Conservation (phyloP, 2,329 filamentous ascomycete genomes). For the Aspergillus intermedius region DNA sequence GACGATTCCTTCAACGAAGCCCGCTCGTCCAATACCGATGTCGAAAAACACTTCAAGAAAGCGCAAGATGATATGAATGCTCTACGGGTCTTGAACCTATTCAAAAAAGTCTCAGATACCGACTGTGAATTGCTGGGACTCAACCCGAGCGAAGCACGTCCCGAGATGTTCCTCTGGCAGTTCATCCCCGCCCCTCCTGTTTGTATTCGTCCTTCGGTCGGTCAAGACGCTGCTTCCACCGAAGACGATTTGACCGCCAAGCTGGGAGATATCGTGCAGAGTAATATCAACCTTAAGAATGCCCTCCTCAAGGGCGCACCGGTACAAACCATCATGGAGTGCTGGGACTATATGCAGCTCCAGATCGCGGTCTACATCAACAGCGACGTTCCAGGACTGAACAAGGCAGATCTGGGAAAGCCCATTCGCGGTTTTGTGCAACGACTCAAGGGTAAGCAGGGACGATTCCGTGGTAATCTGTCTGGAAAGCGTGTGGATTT, state of each 20-base stretch:
- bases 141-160: slow-evolving; percentile 76
- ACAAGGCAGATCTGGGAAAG: slow-evolving; percentile 80
- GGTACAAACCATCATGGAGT: slow-evolving; percentile 87
- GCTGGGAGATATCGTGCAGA: slow-evolving; percentile 90
- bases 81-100: slow-evolving; percentile 78
- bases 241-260: slow-evolving; percentile 97
- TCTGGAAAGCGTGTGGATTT: slow-evolving; percentile 99
- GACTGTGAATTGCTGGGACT: slow-evolving; percentile 91
- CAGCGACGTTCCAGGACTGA: slow-evolving; percentile 88
- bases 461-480: slow-evolving; percentile 91
- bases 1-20: slow-evolving; percentile 79
- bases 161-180: slow-evolving; percentile 97
- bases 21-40: slow-evolving; percentile 67
- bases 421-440: slow-evolving; percentile 91
- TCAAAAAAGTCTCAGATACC: slow-evolving; percentile 74
- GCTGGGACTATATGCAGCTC: slow-evolving; percentile 94
- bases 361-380: slow-evolving; percentile 98
- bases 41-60: slow-evolving; percentile 86
- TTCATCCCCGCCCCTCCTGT: slow-evolving; percentile 90
- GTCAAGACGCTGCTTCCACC: slow-evolving; percentile 85
- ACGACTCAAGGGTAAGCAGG: slow-evolving; percentile 92
- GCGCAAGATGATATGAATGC: slow-evolving; percentile 94
- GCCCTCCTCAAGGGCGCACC: slow-evolving; percentile 77
- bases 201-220: slow-evolving; percentile 87
- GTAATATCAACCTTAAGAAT: slow-evolving; percentile 78